Conservation (phyloP, 1,284 basidiomycete genomes). For the Malassezia restricta region DNA sequence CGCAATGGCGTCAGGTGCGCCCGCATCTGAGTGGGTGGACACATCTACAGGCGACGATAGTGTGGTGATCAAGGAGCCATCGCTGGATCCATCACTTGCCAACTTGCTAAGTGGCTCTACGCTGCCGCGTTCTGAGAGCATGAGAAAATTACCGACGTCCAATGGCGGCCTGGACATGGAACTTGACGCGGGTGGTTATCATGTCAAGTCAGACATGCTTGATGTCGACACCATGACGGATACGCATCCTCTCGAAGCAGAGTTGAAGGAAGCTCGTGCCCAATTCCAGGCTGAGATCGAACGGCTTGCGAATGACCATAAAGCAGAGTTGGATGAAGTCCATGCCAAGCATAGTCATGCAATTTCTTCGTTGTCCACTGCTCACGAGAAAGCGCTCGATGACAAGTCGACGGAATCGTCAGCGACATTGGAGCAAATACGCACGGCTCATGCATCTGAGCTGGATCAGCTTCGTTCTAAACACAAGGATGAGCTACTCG, state of each 20-base stretch:
- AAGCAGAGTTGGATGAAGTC: neutral
- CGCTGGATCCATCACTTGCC: slow-evolving; percentile 11
- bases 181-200: slow-evolving; percentile 3
- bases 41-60: slow-evolving; percentile 11
- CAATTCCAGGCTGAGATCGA: neutral
- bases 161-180: slow-evolving; percentile 7
- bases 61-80: slow-evolving; percentile 7
- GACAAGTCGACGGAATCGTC: neutral
- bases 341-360: neutral
- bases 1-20: neutral
- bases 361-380: neutral
- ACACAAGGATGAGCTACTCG: slow-evolving; percentile 1
- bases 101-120: slow-evolving; percentile 1
- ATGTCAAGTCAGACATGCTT: slow-evolving; percentile 1
- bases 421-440: neutral
- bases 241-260: neutral
- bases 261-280: neutral
- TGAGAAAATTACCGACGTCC: neutral
- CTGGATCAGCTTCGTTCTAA: neutral
- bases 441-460: neutral
- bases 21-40: slow-evolving; percentile 12
- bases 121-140: neutral
- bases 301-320: neutral
- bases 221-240: slow-evolving; percentile 9
- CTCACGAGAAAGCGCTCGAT: neutral